Evolutionary conservation across 208 protist species (phyloP).

Genomic region (Trichomonas vaginalis): DNA sequence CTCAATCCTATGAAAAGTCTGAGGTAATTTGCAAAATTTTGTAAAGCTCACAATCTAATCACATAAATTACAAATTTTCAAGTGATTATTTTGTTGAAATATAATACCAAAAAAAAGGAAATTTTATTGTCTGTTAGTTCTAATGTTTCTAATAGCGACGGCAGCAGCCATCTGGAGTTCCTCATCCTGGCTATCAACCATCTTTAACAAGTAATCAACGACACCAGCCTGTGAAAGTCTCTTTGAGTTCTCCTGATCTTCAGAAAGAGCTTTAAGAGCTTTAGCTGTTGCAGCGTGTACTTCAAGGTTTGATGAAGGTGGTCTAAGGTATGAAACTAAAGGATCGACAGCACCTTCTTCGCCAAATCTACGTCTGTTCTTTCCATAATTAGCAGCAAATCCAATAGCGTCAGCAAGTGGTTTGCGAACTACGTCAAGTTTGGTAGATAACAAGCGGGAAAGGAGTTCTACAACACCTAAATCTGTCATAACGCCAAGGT

Average conservation of each 20-base stretch:
- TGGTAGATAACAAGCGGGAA: background rate
- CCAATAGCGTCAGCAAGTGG: background rate
- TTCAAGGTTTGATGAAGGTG: background rate
- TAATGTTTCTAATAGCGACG: conserved; percentile 16
- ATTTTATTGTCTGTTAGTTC: background rate
- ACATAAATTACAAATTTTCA: no score
- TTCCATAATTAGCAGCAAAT: background rate
- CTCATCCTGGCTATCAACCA: background rate
- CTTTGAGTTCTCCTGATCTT: background rate
- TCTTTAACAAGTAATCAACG: background rate
- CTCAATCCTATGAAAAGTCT: no score
- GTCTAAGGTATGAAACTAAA: background rate
- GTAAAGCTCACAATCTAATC: no score
- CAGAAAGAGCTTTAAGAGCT: background rate
- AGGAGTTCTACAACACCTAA: background rate
- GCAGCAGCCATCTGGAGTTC: conserved; percentile 7
- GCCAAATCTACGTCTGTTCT: background rate
- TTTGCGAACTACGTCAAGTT: background rate
- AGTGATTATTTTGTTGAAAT: no score
- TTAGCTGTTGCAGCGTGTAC: conserved; percentile 4
- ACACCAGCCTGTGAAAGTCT: background rate
- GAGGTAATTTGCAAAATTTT: no score
- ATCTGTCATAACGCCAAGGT: conserved; percentile 5
- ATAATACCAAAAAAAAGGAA: background rate
- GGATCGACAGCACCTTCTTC: conserved; percentile 9